Conservation (phyloP, 371 early-diverging fungal species). For the Chytridium lagenaria region DNA sequence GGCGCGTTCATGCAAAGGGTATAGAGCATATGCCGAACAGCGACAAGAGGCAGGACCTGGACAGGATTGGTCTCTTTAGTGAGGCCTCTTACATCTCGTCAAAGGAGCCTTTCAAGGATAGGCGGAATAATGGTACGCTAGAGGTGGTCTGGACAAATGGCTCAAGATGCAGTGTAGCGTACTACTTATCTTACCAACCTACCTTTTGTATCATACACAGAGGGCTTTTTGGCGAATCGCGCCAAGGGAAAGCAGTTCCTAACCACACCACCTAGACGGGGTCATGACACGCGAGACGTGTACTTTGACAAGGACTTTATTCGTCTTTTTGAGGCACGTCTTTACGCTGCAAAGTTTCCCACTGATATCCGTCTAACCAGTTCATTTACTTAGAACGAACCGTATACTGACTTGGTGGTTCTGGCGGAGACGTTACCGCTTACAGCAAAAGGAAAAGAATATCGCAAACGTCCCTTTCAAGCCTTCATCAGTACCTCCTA, state of each 20-base stretch:
- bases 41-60: slow-evolving; percentile 41
- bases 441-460: slow-evolving; percentile 52
- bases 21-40: not conserved
- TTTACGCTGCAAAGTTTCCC: not conserved
- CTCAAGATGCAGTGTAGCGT: too few species aligned
- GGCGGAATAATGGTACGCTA: slow-evolving; percentile 36
- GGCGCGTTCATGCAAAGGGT: too few species aligned
- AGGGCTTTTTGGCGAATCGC: slow-evolving; percentile 37
- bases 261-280: slow-evolving; percentile 46
- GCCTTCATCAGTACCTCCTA: slow-evolving; percentile 53
- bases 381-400: slow-evolving; percentile 49
- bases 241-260: slow-evolving; percentile 56
- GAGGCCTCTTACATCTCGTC: slow-evolving; percentile 51
- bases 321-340: slow-evolving; percentile 51
- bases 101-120: slow-evolving; percentile 45
- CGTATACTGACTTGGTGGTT: slow-evolving; percentile 53
- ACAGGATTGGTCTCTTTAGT: slow-evolving; percentile 53
- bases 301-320: slow-evolving; percentile 54
- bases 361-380: not conserved
- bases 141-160: not conserved
- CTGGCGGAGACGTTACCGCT: slow-evolving; percentile 47
- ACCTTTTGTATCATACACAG: slow-evolving; percentile 21
- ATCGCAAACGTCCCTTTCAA: slow-evolving; percentile 50
- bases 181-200: too few species aligned
- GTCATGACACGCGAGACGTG: slow-evolving; percentile 51